phyloP scores from a whole-genome alignment of 257 asterid genomes.

The Buddleja alternifolia region DNA sequence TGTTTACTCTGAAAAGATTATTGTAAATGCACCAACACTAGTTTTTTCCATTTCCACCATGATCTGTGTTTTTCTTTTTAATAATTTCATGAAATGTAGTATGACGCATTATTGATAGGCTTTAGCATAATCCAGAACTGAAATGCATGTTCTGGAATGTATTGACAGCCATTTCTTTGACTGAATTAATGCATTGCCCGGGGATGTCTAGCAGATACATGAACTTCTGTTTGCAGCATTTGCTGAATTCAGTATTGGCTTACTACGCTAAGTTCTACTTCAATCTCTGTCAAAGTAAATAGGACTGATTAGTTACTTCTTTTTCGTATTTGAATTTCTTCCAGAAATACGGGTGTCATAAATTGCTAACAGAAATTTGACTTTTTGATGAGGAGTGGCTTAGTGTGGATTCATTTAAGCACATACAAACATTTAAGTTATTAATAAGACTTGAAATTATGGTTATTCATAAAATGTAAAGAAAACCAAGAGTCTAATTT shows the following conservation, averaged over 20 bases:
- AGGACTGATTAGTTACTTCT: not conserved
- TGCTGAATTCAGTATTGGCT: not conserved
- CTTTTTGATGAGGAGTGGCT: not conserved
- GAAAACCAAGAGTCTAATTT: not conserved
- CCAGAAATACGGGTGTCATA: not conserved
- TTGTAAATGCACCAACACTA: not conserved
- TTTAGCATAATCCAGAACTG: not conserved
- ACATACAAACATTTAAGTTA: too few species aligned
- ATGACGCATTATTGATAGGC: conserved; percentile 2
- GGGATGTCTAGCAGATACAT: not conserved
- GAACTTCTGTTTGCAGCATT: not conserved
- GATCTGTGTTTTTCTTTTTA: not conserved
- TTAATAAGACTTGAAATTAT: too few species aligned
- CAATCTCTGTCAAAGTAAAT: not conserved
- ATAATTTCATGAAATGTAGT: not conserved
- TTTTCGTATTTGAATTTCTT: not conserved
- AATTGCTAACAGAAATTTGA: not conserved
- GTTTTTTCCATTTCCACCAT: not conserved
- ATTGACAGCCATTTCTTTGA: not conserved
- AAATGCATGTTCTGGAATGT: too few species aligned
- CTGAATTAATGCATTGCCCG: not conserved
- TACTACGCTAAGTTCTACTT: not conserved
- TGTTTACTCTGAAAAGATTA: not conserved
- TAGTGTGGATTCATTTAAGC: not conserved
- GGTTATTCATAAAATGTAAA: too few species aligned